Evolutionary conservation across 495 filamentous ascomycete genomes (phyloP), one percentile per base, ranked within the genome.

Genomic region (Neurospora sp.): DNA sequence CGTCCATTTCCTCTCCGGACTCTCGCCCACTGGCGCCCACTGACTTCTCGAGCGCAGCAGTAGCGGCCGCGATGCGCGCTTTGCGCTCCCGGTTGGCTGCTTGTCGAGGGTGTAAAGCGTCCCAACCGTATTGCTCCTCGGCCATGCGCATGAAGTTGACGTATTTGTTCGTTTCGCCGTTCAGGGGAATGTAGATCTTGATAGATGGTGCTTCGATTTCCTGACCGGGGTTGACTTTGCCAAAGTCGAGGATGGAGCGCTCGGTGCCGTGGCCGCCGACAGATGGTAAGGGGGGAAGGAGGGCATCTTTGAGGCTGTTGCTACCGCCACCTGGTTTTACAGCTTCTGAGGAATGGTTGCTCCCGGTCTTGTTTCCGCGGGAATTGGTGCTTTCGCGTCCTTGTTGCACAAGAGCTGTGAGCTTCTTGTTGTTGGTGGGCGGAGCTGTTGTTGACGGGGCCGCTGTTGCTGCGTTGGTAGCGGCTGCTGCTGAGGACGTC

Each of bases 71-170:
- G 62, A 97, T 92, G 62, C 92, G 91, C 0, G 92, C 91, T 74
- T 94, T 88, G 59, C 92, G 91, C 70, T 88, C 87, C 69, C 92
- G 92, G 74, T 93, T 93, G 20, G 94, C 94, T 0, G 96, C 96
- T 35, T 95, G 85, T 0, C 94, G 90, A 20, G 96, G 96, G 78
- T 99, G 94, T 62, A 98, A 84, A 2, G 95, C 96, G 69, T 94
- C 92, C 86, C 94, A 97, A 44, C 96, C 96, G 80, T 98, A 98
- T 72, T 89, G 90, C 71, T 97, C 94, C 80, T 97, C 93, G 27
- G 96, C 95, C 78, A 98, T 84, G 69, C 93, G 93, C 74, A 95
- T 94, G 77, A 98, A 98, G 80, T 98, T 98, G 81, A 99, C 88
- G 74, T 95, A 95, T 72, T 94, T 92, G 79, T 97, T 96, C 18